Evolutionary conservation across 1,139 yeast species (phyloP).

Genomic region (Sugiyamaella xylanicola): DNA sequence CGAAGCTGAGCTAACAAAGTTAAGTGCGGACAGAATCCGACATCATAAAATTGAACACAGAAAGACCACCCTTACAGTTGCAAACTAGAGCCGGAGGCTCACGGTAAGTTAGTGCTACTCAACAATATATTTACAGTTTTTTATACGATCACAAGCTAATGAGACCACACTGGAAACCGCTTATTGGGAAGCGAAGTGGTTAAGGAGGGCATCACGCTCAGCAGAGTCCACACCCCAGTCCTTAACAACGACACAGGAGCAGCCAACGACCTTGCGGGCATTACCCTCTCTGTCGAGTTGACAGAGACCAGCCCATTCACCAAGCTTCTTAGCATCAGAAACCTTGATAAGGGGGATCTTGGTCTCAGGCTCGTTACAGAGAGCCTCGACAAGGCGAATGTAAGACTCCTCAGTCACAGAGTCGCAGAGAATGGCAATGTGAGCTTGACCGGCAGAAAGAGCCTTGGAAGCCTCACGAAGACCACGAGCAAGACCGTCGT

Average conservation of each 20-base stretch:
- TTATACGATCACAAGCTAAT: conserved; percentile 7
- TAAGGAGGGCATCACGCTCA: conserved; percentile 95
- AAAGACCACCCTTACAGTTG: too few relatives aligned
- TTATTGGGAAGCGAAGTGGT: conserved; percentile 92
- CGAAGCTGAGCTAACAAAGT: too few relatives aligned
- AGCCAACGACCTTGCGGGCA: conserved; percentile 99
- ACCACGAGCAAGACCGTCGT: conserved; percentile 99
- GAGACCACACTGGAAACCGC: conserved; percentile 5
- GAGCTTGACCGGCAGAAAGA: conserved; percentile 91
- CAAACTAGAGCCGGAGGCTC: too few relatives aligned
- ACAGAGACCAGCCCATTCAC: conserved; percentile 99
- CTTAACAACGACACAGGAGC: conserved; percentile 98
- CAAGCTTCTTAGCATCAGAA: conserved; percentile 98
- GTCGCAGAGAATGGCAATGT: conserved; percentile 96
- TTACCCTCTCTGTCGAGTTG: conserved; percentile 99
- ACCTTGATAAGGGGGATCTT: conserved; percentile 98
- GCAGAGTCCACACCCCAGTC: conserved; percentile 99
- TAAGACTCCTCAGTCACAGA: conserved; percentile 98
- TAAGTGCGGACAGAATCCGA: too few relatives aligned
- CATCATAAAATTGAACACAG: too few relatives aligned
- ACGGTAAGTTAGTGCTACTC: too few relatives aligned
- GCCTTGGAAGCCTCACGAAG: conserved; percentile 99
- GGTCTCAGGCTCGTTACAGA: conserved; percentile 96
- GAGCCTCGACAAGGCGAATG: conserved; percentile 98
- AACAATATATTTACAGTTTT: conserved; percentile 12